These are phyloP conservation scores for Lactarius deliciosus DNA, from an alignment of 768 basidiomycete species.

Conservation along the genomic window DNA sequence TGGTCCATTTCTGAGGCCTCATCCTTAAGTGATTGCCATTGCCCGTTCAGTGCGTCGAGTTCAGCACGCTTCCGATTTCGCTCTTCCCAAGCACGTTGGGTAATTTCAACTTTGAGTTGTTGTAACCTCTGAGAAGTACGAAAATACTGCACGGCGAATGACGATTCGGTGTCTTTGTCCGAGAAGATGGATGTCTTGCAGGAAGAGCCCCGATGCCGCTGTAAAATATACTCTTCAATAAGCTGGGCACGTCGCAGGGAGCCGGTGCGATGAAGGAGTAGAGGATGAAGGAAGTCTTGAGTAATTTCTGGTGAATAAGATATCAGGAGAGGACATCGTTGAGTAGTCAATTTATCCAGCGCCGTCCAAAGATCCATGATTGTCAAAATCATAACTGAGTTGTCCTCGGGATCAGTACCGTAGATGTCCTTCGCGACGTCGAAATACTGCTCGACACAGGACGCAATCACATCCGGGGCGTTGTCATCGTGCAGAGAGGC, in stretches of 20 bases:
- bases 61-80: neutral
- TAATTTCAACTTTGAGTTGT: neutral
- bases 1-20: neutral
- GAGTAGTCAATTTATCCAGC: neutral
- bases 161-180: neutral
- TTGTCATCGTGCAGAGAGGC: neutral
- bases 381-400: neutral
- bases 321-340: neutral
- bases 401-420: neutral
- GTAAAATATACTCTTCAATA: neutral
- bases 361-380: neutral
- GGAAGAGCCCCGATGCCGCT: neutral
- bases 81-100: neutral
- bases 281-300: neutral
- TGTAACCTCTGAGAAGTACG: neutral
- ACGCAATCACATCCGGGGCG: neutral
- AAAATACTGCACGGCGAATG: neutral
- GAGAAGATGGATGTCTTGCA: neutral
- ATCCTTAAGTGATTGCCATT: neutral
- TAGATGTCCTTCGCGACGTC: neutral
- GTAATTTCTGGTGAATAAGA: neutral
- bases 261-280: neutral
- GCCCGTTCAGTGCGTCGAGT: neutral
- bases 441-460: neutral
- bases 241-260: neutral